phyloP scores from a whole-genome alignment of 257 asterid genomes.

The Jasminum sambac region DNA sequence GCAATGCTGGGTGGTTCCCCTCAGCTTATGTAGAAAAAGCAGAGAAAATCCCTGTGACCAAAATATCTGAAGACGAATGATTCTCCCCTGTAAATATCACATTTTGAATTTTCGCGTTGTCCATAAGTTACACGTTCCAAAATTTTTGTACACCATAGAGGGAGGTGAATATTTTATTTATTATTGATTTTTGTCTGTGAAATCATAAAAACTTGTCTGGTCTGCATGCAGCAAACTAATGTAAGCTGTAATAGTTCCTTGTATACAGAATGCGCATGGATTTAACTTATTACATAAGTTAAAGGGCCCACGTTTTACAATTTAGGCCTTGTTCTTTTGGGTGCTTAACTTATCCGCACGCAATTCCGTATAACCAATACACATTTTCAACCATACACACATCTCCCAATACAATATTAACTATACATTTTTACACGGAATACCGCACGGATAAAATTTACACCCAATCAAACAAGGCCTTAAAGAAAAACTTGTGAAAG shows the following conservation, averaged over 20 bases:
- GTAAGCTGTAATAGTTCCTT: not conserved
- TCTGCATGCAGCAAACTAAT: not conserved
- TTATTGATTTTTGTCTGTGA: not conserved
- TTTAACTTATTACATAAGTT: not conserved
- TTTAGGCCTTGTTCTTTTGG: too few relatives aligned
- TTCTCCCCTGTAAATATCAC: slow-evolving; percentile 16
- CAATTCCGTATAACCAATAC: too few relatives aligned
- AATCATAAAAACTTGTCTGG: not conserved
- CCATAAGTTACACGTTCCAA: not conserved
- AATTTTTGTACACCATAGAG: not conserved
- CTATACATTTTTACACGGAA: too few relatives aligned
- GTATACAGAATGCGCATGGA: not conserved
- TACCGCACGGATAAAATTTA: too few relatives aligned
- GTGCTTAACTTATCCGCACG: too few relatives aligned
- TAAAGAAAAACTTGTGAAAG: too few relatives aligned
- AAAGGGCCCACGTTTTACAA: too few relatives aligned
- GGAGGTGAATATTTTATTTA: not conserved
- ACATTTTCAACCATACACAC: too few relatives aligned
- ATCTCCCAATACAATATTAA: too few relatives aligned
- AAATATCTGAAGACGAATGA: slow-evolving; percentile 35
- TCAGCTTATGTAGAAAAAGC: slow-evolving; percentile 72
- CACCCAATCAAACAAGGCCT: too few relatives aligned
- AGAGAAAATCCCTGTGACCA: slow-evolving; percentile 38
- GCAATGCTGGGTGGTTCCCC: slow-evolving; percentile 94
- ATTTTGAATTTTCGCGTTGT: not conserved